Percentiles rank a stretch among this genome's conserved stretches.
Conservation (phyloP, 2,329 filamentous ascomycete species). For the Venturiaceae sp. region DNA sequence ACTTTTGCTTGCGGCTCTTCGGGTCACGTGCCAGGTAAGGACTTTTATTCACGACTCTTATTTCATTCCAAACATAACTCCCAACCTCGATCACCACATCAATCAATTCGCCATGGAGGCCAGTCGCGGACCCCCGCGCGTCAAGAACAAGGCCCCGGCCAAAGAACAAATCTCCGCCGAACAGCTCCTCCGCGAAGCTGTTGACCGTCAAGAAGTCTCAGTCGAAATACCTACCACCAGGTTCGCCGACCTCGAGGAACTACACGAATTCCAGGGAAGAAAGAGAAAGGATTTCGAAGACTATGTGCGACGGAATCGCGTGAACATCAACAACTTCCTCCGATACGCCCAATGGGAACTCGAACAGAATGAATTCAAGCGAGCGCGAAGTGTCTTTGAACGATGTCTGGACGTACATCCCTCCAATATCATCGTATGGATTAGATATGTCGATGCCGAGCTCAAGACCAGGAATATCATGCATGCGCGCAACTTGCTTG, state of each 20-base stretch:
- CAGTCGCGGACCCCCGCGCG: conserved; percentile 46
- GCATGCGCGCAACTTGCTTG: conserved; percentile 87
- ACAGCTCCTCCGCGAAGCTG: conserved; percentile 92
- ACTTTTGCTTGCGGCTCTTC: no score
- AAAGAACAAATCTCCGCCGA: conserved; percentile 81
- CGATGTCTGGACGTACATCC: conserved; percentile 85
- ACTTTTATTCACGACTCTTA: no score
- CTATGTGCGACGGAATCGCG: conserved; percentile 87
- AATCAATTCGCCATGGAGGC: background rate
- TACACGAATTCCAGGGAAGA: conserved; percentile 93
- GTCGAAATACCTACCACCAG: conserved; percentile 87
- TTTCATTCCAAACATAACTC: background rate
- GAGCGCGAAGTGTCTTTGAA: conserved; percentile 89
- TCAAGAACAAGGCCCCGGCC: conserved; percentile 97
- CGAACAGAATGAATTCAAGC: conserved; percentile 92
- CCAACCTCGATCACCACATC: background rate
- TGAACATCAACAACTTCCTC: conserved; percentile 99
- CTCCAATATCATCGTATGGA: conserved; percentile 79
- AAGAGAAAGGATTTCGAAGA: conserved; percentile 97
- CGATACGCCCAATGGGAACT: conserved; percentile 96
- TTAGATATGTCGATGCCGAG: conserved; percentile 89
- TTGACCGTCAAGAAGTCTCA: conserved; percentile 85
- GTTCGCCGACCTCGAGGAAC: conserved; percentile 92
- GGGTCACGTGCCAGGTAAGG: no score
- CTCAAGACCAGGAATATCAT: conserved; percentile 96